Conservation (phyloP, 352 stramenopile genomes). For the Phytopythium montanum region DNA sequence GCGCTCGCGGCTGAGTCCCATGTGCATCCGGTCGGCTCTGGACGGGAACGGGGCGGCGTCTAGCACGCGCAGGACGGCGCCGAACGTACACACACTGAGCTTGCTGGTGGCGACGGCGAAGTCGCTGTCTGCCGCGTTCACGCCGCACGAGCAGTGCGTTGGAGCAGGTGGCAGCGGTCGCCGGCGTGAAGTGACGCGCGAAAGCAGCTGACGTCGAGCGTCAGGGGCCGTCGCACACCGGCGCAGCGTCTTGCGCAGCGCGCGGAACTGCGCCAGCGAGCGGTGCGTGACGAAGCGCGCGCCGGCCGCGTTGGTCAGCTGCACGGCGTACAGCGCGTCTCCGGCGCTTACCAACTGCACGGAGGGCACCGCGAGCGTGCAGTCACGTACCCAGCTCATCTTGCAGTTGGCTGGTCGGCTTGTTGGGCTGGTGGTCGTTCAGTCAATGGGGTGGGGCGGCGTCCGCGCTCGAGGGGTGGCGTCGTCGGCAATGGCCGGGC, state of each 20-base stretch:
- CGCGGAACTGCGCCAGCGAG: conserved; percentile 62
- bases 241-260: conserved; percentile 41
- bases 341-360: conserved; percentile 24
- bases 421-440: conserved; percentile 8
- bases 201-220: background rate
- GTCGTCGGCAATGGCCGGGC: no score
- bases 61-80: conserved; percentile 3
- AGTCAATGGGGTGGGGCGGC: no score
- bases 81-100: conserved; percentile 5
- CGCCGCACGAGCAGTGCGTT: background rate
- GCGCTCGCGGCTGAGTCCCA: conserved; percentile 5
- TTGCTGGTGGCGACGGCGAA: background rate
- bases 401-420: background rate
- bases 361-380: conserved; percentile 25
- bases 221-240: background rate
- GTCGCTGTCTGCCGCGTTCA: background rate
- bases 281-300: conserved; percentile 26
- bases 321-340: conserved; percentile 28
- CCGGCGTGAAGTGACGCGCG: background rate
- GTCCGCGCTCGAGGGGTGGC: no score
- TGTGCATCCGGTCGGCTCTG: conserved; percentile 7
- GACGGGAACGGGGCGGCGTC: background rate
- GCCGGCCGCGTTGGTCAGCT: conserved; percentile 20
- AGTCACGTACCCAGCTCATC: conserved; percentile 37
- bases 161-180: background rate